Base-by-base conservation (phyloP, 2,329 filamentous ascomycete species). In the Clathrospora elynae region DNA sequence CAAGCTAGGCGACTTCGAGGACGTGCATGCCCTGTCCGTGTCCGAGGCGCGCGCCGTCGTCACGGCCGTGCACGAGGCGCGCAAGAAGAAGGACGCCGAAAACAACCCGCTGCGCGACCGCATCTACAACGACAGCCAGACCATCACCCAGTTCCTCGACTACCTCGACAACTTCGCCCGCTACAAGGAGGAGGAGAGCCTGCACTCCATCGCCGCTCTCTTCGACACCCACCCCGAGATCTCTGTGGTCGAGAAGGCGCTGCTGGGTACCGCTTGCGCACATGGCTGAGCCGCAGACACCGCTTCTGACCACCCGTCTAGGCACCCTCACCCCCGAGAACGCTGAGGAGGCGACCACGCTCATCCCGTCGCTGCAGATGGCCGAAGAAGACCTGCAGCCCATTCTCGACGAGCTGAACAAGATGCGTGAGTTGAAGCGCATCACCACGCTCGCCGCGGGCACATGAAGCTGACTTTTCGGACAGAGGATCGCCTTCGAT, bases 91-190 rank as follows among this genome's bases (percentile, higher is more conserved):
- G 59, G 83, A 85, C 33, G 53, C 61, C 9, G 53, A 57, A 35
- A 59, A 51, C 61, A 90, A 90, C 73, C 88, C 90, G 65, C 80
- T 90, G 35, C 64, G 88, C 89, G 78, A 91, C 85, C 51, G 89
- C 88, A 86, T 91, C 79, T 67, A 85, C 75, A 69, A 69, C 51
- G 67, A 70, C 51, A 63, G 57, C 39, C 61, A 84, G 64, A 90
- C 91, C 71, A 80, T 96, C 42, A 84, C 83, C 51, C 91, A 95
- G 71, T 96, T 92, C 17, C 81, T 90, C 55, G 89, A 91, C 66
- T 97, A 99, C 73, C 83, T 97, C 39, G 90, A 96, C 62, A 85
- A 90, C 51, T 99, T 99, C 73, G 87, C 91, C 12, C 88, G 93
- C 23, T 97, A 97, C 80, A 95, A 96, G 75, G 85, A 91, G 62